Evolutionary conservation across 164 flowering plant species (phyloP), one percentile per base, ranked within the genome.

Genomic region (Tinospora cordifolia): DNA sequence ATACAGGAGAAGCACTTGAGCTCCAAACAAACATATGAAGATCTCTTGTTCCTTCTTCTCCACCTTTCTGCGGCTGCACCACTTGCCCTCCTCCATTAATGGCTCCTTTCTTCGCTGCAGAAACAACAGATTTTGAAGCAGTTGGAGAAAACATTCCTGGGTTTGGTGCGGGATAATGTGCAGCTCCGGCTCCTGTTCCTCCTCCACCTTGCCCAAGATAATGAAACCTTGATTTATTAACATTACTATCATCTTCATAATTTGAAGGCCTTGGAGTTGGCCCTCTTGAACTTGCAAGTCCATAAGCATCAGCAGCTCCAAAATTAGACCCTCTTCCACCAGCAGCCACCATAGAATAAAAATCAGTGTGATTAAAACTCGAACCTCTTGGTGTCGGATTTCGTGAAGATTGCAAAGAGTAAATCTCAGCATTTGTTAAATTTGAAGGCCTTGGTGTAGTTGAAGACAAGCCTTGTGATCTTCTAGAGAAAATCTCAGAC

Each of bases 1-100:
- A 94, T 19, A 92, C 99, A 8, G 99, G 99, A 44, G 99, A 94
- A 63, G 95, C 89, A 75, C 93, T 94, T 0, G 97, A 91, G 67
- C 97, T 94, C 99, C 99, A 94, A 27, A 94, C 97, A 80, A 94
- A 94, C 99, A 94, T 93, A 49, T 91, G 98, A 44, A 91, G 87
- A 75, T 93, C 98, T 71, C 79, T 91, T 0, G 73, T 72, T 24
- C 86, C 86, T 17, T 81, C 97, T 11, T 84, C 88, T 1, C 10
- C 41, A 8, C 41, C 38, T 57, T 78, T 80, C 66, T 79, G 76
- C 66, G 62, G 78, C 26, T 64, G 39, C 60, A 10, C 21, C 26
- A 76, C 78, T 22, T 79, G 79, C 17, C 40, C 41, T 1, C 84
- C 87, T 47, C 86, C 90, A 68, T 82, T 84, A 38, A 30, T 30